Evolutionary conservation across 176 grass and related monocot species (phyloP), one percentile per base, ranked within the genome.

Genomic region (Pontederia crassipes): DNA sequence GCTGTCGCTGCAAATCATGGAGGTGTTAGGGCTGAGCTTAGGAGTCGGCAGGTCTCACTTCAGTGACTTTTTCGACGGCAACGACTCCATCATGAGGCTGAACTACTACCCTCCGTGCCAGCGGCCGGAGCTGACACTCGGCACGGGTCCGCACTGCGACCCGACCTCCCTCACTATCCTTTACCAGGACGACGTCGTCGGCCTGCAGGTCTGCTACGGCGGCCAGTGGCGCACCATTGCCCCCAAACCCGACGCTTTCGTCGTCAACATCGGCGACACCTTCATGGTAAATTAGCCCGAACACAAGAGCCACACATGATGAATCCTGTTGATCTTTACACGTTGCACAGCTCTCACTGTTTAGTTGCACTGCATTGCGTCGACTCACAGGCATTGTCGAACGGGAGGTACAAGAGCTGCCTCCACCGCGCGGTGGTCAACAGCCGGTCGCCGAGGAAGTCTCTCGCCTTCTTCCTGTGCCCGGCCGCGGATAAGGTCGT

Each of bases 31-130:
- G 1, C 56, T 81, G 55, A 95, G 77, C 64, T 75, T 95, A 0
- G 79, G 90, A 0, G 80, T 95, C 2, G 89, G 80, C 0, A 64
- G 71, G 1, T 14, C 0, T 1, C 71, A 83, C 73, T 95, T 78
- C 67, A 82, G 86, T 11, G 47, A 61, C 9, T 86, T 95, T 62
- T 95, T 89, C 79, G 55, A 89, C 70, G 58, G 71, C 48, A 89
- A 86, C 71, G 86, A 95, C 14, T 89, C 86, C 66, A 86, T 81
- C 45, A 88, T 97, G 92, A 78, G 87, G 0, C 81, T 97, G 54
- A 97, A 97, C 78, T 91, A 91, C 81, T 97, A 97, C 78, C 92
- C 92, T n/a, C 73, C 81, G 5, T 97, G 92, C 80, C 92, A 80
- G 81, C 60, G 75, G 0, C 92, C 92, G 1, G 63, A 62, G 7